Evolutionary conservation across 2,329 filamentous ascomycete genomes (phyloP), one percentile per base, ranked within the genome.

Genomic region (Calonectria crousiana): DNA sequence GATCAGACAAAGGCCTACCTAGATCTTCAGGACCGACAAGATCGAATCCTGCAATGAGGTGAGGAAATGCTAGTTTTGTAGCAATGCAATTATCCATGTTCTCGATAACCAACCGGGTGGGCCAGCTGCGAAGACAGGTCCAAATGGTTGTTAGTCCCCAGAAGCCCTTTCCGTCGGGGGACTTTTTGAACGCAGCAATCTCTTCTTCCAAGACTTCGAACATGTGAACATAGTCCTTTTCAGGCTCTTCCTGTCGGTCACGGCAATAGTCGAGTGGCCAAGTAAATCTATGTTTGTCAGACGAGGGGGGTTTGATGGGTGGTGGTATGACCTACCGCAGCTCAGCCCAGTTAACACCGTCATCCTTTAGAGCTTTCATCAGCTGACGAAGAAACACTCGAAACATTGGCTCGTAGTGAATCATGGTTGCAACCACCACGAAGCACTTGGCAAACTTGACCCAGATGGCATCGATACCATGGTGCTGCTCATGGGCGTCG

Each of bases 341-440:
- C 82, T 98, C 97, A 18, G 94, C 94, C 89, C 95, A 98, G 80
- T 89, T 92, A 36, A 98, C 91, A 6, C 95, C 95, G 82, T 99
- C 96, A 5, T 91, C 91, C n/a, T 93, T 88, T 28, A 98, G 88
- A 62, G 93, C 89, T 64, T 87, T 87, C 84, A 98, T 91, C 79
- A 98, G 88, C 28, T 91, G 90, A 34, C 90, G 91, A 74, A 98
- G 86, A 81, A 95, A 97, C 23, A 88, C 87, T 30, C 95, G 92
- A 85, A 95, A 96, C 76, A 98, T 95, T 18, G 96, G 96, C 84
- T 98, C 96, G 84, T 98, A 98, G 84, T 94, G 94, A 64, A 98
- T 89, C 67, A 98, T 90, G 20, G 92, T 93, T 51, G 91, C 91
- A 56, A 96, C 89, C 5, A 96, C 90, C 3, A 89, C 85, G 84